Base-by-base conservation (phyloP, 2,329 filamentous ascomycete species). In the Pseudofabraea citricarpa region DNA sequence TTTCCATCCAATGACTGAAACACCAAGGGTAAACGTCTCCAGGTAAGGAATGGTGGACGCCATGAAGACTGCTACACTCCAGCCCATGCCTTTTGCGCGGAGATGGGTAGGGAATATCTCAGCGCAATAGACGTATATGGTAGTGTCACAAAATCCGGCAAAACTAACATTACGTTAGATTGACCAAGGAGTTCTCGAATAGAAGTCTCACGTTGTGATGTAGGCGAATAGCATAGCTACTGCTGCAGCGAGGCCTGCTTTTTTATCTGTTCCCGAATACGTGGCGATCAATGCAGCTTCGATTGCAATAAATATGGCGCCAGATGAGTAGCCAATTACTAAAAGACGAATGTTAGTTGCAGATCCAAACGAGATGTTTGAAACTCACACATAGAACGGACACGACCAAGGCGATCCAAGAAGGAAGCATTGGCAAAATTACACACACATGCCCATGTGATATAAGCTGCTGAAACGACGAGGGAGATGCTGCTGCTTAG, bases 51-150 rank as follows among this genome's bases (percentile, higher is more conserved):
- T 23, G 7, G 39, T 36, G 13, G 44, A 12, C 24, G 43, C 10
- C 13, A 39, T 27, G 24, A 44, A 23, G 22, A 21, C 19, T 12
- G 26, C 32, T 12, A 35, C 15, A 40, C 20, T 29, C 22, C 38
- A 32, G 19, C 20, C 41, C 20, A 47, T 33, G 15, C 45, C 45
- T 20, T 36, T 36, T 9, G 35, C n/a, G 13, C 45, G 24, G 33
- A 46, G 33, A 39, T 46, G 44, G 32, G 40, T 46, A n/a, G 44
- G 44, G 18, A 46, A 46, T n/a, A 46, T 43, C 21, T 46, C 44
- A n/a, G 37, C 27, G 15, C n/a, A 15, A 27, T 41, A 45, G 13
- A 45, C 38, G 20, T 36, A 41, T 12, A 20, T 37, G 15, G 27
- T 36, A 16, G 31, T 29, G 31, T 45, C 43, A 15, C 40, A 40